Evolutionary conservation across 2,329 filamentous ascomycete species (phyloP).

Genomic region (Taxawa tesnikishii): DNA sequence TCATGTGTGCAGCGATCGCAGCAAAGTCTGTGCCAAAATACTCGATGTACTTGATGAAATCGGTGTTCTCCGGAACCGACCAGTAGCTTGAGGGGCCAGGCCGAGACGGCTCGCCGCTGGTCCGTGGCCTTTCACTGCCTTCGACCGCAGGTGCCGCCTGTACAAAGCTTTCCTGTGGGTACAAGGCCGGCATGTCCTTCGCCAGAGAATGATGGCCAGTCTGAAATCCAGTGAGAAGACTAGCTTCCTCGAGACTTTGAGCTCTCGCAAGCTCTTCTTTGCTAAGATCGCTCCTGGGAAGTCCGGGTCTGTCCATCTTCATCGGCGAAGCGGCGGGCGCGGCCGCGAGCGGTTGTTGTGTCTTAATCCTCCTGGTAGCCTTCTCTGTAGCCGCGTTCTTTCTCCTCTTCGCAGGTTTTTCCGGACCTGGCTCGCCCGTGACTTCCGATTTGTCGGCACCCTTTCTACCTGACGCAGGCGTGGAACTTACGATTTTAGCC

Average conservation of each 20-base stretch:
- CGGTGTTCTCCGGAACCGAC: constrained; percentile 70
- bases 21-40: constrained; percentile 72
- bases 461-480: constrained; percentile 37
- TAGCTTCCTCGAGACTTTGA: constrained; percentile 19
- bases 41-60: constrained; percentile 60
- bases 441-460: constrained; percentile 13
- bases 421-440: constrained; percentile 11
- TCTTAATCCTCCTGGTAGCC: constrained; percentile 7
- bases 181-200: constrained; percentile 5
- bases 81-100: constrained; percentile 58
- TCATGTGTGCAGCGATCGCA: constrained; percentile 66
- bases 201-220: constrained; percentile 8
- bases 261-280: constrained; percentile 17
- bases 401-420: constrained; percentile 21
- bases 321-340: constrained; percentile 22
- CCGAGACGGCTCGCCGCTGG: constrained; percentile 6
- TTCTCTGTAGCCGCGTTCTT: constrained; percentile 15
- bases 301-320: constrained; percentile 17
- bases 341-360: constrained; percentile 23
- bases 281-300: constrained; percentile 11
- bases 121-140: no score
- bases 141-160: constrained; percentile 3
- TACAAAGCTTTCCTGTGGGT: constrained; percentile 6
- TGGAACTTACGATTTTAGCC: constrained; percentile 46
- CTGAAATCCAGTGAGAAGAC: constrained; percentile 18